Conservation (phyloP, 495 filamentous ascomycete species). For the Neurospora sp. region DNA sequence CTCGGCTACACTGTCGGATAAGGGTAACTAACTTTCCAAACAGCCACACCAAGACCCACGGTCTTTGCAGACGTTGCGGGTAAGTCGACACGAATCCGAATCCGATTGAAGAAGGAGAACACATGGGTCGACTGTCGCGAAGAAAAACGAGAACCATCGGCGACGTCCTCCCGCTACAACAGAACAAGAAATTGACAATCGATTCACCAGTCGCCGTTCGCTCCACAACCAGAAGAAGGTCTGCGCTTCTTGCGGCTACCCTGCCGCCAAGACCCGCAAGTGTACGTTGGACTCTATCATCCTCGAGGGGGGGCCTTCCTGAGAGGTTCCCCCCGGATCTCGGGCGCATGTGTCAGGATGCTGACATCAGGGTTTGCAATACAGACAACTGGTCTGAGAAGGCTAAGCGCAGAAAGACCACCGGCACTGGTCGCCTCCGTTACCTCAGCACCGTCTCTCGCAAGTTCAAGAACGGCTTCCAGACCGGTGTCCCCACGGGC, state of each 20-base stretch:
- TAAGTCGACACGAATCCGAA: conserved; percentile 35
- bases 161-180: neutral
- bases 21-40: conserved; percentile 12
- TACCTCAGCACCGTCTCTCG: conserved; percentile 84
- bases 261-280: conserved; percentile 90
- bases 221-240: conserved; percentile 99
- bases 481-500: conserved; percentile 77
- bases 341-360: neutral
- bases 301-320: neutral
- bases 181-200: conserved; percentile 13
- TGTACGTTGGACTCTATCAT: conserved; percentile 58
- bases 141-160: neutral
- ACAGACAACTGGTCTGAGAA: conserved; percentile 99
- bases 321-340: neutral
- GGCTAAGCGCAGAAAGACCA: conserved; percentile 99
- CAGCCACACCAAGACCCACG: conserved; percentile 96
- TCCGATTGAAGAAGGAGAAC: neutral
- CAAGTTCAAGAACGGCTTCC: conserved; percentile 94
- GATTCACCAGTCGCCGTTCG: conserved; percentile 68
- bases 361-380: conserved; percentile 9
- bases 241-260: conserved; percentile 96
- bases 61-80: conserved; percentile 99
- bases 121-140: conserved; percentile 1
- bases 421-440: conserved; percentile 85
- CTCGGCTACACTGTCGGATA: neutral